Evolutionary conservation across 306 rosid genomes (phyloP), one percentile per base, ranked within the genome.

Genomic region (Quercus parvula): DNA sequence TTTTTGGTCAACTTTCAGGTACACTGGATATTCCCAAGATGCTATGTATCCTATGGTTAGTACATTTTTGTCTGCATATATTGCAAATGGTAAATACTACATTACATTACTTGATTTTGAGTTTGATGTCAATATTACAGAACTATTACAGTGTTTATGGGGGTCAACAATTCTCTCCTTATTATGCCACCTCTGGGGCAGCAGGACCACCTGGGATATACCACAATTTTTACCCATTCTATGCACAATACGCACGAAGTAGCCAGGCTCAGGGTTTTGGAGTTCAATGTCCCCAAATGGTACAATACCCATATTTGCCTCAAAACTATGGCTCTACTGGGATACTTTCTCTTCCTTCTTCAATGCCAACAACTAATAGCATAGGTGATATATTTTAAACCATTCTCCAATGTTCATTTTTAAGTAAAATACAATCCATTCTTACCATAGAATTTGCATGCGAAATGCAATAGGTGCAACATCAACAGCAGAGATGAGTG

Each of bases 21-120:
- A 88, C 82, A 78, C 92, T 78, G 97, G 97, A 79, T 94, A 94
- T 83, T 82, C 92, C 74, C 97, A 88, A 63, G 99, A 94, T 76
- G 80, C 85, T 24, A 72, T 90, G 76, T 86, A 88, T 85, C 92
- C 97, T 77, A 38, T 85, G 90, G 99, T 94, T 87, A 52, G 82
- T 73, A 49, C 57, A 70, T 61, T 17, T 69, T 19, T 72, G 59
- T 15, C 74, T 68, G 18, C 62, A 52, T 67, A 15, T 15, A 5
- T 12, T 70, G 58, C 70, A 76, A 70, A 56, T 18, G 13, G 33
- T 38, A 19, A 28, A n/a, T 31, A 20, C 51, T 9, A 74, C 38
- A 20, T 41, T 49, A 24, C 76, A 68, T 77, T 75, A 70, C 35
- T 73, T 75, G 58, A 68, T 28, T 72, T 54, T 54, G 33, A 33